phyloP scores from a whole-genome alignment of 129 eudicot species.

The Deinandra increscens region DNA sequence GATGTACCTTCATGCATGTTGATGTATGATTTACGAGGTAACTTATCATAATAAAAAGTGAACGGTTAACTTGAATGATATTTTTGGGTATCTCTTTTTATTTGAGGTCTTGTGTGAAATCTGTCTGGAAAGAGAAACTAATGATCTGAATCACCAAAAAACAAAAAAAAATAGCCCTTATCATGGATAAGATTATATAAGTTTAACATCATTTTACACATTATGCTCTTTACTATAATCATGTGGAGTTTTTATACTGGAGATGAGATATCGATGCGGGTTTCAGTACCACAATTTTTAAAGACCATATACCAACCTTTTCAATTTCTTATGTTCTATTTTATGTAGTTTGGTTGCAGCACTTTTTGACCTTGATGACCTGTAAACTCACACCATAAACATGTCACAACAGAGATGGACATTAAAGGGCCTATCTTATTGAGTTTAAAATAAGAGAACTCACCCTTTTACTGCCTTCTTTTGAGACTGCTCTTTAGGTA shows the following conservation, averaged over 20 bases:
- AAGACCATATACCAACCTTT: constrained; percentile 29
- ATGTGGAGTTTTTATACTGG: neutral
- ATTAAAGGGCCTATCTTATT: constrained; percentile 2
- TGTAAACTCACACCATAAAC: no score
- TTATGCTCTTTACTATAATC: neutral
- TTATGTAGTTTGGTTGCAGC: constrained; percentile 12
- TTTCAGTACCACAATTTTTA: neutral
- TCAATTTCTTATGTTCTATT: constrained; percentile 22
- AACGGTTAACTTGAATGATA: constrained; percentile 51
- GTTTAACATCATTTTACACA: neutral
- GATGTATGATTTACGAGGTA: constrained; percentile 12
- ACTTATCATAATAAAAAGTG: neutral
- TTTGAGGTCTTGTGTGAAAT: constrained; percentile 28
- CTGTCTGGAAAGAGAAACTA: constrained; percentile 24
- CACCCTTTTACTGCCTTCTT: constrained; percentile 33
- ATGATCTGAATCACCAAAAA: constrained; percentile 43
- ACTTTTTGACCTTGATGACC: constrained; percentile 18
- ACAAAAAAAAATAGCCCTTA: neutral
- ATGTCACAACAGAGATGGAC: neutral
- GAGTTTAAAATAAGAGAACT: constrained; percentile 28
- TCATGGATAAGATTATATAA: neutral
- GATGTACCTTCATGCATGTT: constrained; percentile 16
- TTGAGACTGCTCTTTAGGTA: constrained; percentile 30
- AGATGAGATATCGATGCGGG: neutral
- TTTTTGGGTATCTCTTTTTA: constrained; percentile 33